These are phyloP conservation scores for Coprinopsis marcescibilis DNA, from an alignment of 768 basidiomycete species.

Conservation along the genomic window DNA sequence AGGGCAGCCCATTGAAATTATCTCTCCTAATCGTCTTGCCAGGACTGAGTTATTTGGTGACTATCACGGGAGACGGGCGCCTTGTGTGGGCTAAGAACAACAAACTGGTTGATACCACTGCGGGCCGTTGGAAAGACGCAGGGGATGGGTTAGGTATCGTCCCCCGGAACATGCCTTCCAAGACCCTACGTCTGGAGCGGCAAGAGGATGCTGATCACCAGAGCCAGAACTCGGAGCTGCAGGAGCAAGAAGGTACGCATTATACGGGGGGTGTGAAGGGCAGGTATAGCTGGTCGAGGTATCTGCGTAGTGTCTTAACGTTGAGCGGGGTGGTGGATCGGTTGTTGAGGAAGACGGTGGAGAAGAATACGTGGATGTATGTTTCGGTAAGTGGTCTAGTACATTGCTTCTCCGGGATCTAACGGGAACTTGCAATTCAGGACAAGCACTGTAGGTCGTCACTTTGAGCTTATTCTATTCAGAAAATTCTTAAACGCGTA, in stretches of 20 bases:
- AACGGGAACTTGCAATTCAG: conserved; percentile 20
- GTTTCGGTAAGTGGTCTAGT: conserved; percentile 39
- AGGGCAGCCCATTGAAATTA: neutral
- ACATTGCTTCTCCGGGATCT: neutral
- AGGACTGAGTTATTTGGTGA: conserved; percentile 63
- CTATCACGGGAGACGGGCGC: conserved; percentile 46
- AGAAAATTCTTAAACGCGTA: neutral
- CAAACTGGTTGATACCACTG: conserved; percentile 53
- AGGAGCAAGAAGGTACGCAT: conserved; percentile 35
- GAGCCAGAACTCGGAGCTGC: conserved; percentile 27
- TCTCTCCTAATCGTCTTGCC: neutral
- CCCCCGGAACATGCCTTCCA: conserved; percentile 17
- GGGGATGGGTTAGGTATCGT: conserved; percentile 51
- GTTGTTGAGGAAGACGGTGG: conserved; percentile 52
- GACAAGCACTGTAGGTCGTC: conserved; percentile 44
- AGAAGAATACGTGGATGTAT: conserved; percentile 65
- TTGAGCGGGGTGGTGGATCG: conserved; percentile 45
- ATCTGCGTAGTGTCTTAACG: conserved; percentile 41
- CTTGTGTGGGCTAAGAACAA: conserved; percentile 55
- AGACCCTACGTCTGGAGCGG: neutral
- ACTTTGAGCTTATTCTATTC: too few relatives aligned
- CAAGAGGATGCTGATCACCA: conserved; percentile 7
- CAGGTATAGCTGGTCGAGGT: conserved; percentile 32
- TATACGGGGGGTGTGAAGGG: conserved; percentile 30
- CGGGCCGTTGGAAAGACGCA: conserved; percentile 58